Base-by-base conservation (phyloP, 352 stramenopile genomes). In the Globisporangium parvum region DNA sequence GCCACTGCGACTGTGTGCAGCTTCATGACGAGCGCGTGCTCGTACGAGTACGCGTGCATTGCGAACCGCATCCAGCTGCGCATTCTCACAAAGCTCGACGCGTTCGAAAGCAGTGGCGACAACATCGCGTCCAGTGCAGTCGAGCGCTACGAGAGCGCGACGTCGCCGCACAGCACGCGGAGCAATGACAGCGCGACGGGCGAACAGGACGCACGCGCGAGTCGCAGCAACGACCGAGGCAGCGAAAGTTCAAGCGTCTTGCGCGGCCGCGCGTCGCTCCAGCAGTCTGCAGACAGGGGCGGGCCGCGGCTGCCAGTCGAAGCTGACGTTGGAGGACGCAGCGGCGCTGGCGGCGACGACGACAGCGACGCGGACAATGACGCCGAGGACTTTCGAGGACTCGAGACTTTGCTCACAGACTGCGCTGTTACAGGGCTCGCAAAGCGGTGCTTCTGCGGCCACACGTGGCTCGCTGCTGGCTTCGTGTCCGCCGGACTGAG, bases 31-130 rank as follows among this genome's bases (percentile, higher is more conserved):
- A 85, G 69, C 44, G 67, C 77, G 0, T 87, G 75, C 59, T 80
- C 65, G 42, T 92, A 87, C 66, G 81, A 92, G 63, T 92, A 85
- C 60, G 66, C 82, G 53, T 92, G 79, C 63, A 67, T 92, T 35
- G 67, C 79, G 1, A 73, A 85, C 53, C 65, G 82, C 47, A 90
- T 92, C 49, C 74, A 83, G 15, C 56, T 72, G 47, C 64, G 75
- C 3, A 35, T 88, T 11, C 55, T 88, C 14, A 64, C 67, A 18
- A 48, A 56, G 44, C 57, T 81, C n/a, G 51, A 63, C 4, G 53
- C 62, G 2, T 55, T 74, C 40, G 68, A 77, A 47, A 8, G 18
- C 39, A 12, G 4, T 45, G 39, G 15, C 39, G 60, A 51, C 31
- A 28, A 52, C 3, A 18, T 23, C 6, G 40, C 42, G 28, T 15